Base-by-base conservation (phyloP, 1,284 basidiomycete genomes). In the Cutaneotrichosporon cavernicola region DNA sequence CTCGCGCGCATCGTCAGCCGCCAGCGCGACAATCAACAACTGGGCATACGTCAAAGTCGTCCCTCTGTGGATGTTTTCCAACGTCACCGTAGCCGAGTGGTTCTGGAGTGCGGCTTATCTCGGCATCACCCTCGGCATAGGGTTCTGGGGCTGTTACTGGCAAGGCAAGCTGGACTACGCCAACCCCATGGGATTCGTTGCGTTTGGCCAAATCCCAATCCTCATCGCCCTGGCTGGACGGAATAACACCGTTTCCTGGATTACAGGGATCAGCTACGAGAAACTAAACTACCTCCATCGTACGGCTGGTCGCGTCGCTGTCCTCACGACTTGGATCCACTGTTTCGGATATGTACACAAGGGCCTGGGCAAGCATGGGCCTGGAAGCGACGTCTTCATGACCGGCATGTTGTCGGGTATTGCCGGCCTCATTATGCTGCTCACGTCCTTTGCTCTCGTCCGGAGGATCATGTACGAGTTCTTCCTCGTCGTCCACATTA, bases 211-310 rank as follows among this genome's bases (percentile, higher is more conserved):
- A 72, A 72, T 88, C 2, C 85, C 87, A 0, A 76, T 89, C 21
- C 81, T 89, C 69, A 83, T 85, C 0, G 86, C 82, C 5, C 83
- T 89, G 14, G 87, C 86, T 0, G 86, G 85, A 55, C 86, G 86
- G 73, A 88, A 89, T 72, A 89, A 88, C 62, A 59, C 85, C 18
- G 78, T 89, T 13, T 84, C 86, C 4, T 81, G 86, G 87, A 62
- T 63, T 85, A 88, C 86, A 2, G 86, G 87, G 2, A 77, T 89
- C 51, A 80, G 84, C 56, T 86, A 85, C 69, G 86, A 88, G 65
- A 87, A 85, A 81, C 70, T 79, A 55, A 77, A 77, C 65, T 79
- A 69, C 62, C 69, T 79, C 21, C 77, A 79, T 64, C 73, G 75
- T 47, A 71, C 74, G 9, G 64, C 73, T 0, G 75, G 72, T 0